A percentile compares a stretch with the other conserved stretches of the same genome.
Conservation (phyloP, 2,329 filamentous ascomycete species). For the Aspergillus pseudoviridinutans region DNA sequence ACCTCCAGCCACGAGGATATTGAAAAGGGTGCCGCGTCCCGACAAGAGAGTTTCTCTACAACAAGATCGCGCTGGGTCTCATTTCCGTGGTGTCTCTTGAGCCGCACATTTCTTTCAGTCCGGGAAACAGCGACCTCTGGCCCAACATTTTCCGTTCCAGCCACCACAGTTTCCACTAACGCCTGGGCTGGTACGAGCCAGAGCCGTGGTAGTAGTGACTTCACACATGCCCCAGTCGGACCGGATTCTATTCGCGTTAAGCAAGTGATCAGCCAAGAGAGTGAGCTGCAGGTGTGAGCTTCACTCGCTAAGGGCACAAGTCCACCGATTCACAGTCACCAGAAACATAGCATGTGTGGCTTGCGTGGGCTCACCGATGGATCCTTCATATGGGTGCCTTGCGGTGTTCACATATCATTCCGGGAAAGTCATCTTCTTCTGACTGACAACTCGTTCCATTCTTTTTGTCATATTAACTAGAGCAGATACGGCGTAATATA, state of each 20-base stretch:
- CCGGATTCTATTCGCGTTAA: constrained; percentile 28
- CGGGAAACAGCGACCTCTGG: constrained; percentile 10
- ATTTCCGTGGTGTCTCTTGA: constrained; percentile 10
- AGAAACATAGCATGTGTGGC: background rate
- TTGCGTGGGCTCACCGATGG: too few species aligned
- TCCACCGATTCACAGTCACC: too few species aligned
- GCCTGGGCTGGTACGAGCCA: constrained; percentile 29
- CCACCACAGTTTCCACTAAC: constrained; percentile 26
- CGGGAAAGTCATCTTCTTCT: background rate
- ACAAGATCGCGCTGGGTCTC: constrained; percentile 9
- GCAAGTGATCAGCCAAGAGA: constrained; percentile 32
- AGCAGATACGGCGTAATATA: background rate
- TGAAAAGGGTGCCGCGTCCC: constrained; percentile 17
- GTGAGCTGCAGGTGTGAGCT: constrained; percentile 19
- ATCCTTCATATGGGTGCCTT: too few species aligned
- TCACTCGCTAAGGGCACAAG: background rate
- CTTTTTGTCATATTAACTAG: background rate
- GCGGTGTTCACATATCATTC: too few species aligned
- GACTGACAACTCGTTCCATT: background rate
- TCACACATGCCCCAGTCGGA: constrained; percentile 5
- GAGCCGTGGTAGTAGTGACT: constrained; percentile 22
- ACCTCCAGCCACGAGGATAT: constrained; percentile 12
- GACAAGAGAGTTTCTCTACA: background rate
- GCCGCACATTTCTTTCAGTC: constrained; percentile 6
- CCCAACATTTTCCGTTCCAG: constrained; percentile 14